Percentiles rank a stretch among this genome's conserved stretches.
Conservation (phyloP, 1,284 basidiomycete species). For the Leucocoprinus gongylophorus region DNA sequence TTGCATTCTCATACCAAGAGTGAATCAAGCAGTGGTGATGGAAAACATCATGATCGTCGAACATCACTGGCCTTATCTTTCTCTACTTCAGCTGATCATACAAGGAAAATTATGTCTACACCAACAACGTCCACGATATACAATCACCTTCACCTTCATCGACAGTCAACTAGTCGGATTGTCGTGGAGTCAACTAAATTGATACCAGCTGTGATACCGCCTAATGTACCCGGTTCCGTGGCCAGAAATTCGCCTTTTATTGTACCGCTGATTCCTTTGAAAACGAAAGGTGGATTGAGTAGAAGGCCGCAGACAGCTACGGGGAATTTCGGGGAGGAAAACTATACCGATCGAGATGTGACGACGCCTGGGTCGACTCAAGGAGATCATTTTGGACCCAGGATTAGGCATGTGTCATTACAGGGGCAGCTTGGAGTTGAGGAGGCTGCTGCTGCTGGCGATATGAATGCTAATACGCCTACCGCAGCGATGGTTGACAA, state of each 20-base stretch:
- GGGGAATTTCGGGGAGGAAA: conserved; percentile 11
- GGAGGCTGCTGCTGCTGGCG: neutral
- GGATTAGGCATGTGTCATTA: conserved; percentile 39
- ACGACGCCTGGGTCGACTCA: conserved; percentile 18
- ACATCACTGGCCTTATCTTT: conserved; percentile 5
- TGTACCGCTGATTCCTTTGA: conserved; percentile 51
- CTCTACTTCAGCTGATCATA: neutral
- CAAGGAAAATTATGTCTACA: neutral
- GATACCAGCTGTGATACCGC: conserved; percentile 56
- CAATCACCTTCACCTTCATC: neutral
- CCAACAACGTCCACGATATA: neutral
- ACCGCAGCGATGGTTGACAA: neutral
- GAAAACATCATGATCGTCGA: neutral
- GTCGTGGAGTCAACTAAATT: conserved; percentile 53
- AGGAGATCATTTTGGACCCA: conserved; percentile 47
- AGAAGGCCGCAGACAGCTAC: conserved; percentile 27
- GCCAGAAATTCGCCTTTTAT: conserved; percentile 45
- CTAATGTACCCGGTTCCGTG: conserved; percentile 33
- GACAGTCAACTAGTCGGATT: conserved; percentile 12
- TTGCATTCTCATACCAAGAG: neutral
- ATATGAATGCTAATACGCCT: neutral
- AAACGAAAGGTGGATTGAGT: conserved; percentile 24
- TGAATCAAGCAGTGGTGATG: neutral
- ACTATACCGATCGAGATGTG: neutral
- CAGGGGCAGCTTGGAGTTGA: conserved; percentile 20